Evolutionary conservation across 2,329 filamentous ascomycete species (phyloP).

Genomic region (Tolypocladium ovalisporum): DNA sequence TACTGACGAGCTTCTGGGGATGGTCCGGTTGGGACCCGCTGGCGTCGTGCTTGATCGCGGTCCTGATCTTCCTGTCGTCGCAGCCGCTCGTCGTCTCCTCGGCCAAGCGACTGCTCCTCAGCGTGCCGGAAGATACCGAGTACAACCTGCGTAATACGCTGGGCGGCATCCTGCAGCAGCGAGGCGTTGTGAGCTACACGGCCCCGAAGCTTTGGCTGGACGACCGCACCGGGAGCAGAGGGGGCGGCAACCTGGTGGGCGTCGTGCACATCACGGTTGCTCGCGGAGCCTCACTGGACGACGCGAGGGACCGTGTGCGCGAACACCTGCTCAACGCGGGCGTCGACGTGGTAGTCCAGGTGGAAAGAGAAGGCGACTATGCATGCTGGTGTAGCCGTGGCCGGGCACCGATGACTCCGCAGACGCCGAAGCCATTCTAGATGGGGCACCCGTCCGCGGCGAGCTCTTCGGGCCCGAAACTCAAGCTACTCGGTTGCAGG

Average conservation of each 20-base stretch:
- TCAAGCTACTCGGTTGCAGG: not conserved
- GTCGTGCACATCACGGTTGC: constrained; percentile 79
- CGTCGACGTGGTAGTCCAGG: constrained; percentile 78
- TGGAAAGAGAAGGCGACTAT: constrained; percentile 70
- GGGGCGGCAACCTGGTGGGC: constrained; percentile 53
- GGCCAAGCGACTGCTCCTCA: constrained; percentile 72
- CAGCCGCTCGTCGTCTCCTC: constrained; percentile 79
- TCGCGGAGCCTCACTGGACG: constrained; percentile 62
- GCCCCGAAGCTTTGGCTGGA: constrained; percentile 91
- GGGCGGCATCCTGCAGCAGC: constrained; percentile 68
- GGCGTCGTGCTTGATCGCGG: constrained; percentile 85
- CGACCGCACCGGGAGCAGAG: constrained; percentile 41
- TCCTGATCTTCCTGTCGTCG: constrained; percentile 87
- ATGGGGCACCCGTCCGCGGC: not conserved
- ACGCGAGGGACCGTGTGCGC: constrained; percentile 68
- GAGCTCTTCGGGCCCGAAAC: not conserved
- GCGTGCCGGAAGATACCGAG: constrained; percentile 74
- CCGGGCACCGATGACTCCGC: constrained; percentile 17
- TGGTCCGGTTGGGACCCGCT: constrained; percentile 94
- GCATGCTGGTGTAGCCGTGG: constrained; percentile 45
- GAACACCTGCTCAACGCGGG: constrained; percentile 59
- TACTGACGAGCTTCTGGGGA: constrained; percentile 74
- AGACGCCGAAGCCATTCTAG: constrained; percentile 23
- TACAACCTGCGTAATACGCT: constrained; percentile 81
- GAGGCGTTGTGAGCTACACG: constrained; percentile 76